phyloP scores from a whole-genome alignment of 2,329 filamentous ascomycete genomes.

The Colletotrichum zoysiae region DNA sequence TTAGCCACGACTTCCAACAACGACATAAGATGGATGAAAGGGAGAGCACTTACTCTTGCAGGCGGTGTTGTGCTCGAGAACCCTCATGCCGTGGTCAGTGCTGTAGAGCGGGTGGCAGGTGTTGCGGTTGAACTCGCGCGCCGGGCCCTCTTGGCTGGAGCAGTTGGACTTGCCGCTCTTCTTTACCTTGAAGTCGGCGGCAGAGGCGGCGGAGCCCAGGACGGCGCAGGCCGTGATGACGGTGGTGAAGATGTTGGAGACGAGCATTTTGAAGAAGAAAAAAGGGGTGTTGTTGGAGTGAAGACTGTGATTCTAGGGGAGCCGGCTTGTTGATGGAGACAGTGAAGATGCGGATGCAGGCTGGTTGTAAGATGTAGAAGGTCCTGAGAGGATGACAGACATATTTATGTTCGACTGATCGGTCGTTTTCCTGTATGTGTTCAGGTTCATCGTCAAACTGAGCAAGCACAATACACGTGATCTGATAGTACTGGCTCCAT shows the following conservation, averaged over 20 bases:
- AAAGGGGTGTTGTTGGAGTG: neutral
- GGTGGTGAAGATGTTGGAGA: slow-evolving; percentile 15
- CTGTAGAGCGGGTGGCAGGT: neutral
- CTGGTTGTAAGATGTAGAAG: too few species aligned
- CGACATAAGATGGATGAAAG: too few species aligned
- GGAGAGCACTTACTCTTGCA: slow-evolving; percentile 10
- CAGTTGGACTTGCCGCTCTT: slow-evolving; percentile 8
- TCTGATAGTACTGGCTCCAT: too few species aligned
- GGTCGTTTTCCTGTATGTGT: too few species aligned
- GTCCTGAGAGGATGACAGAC: too few species aligned
- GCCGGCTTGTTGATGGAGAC: neutral
- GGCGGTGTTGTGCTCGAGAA: slow-evolving; percentile 6
- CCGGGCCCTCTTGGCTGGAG: neutral
- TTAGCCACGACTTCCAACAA: too few species aligned
- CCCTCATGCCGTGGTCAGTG: slow-evolving; percentile 5
- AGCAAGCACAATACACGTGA: too few species aligned
- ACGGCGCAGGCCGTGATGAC: slow-evolving; percentile 4
- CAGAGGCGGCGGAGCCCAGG: neutral
- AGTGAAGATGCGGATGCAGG: too few species aligned
- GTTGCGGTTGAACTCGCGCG: neutral
- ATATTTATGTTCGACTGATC: too few species aligned
- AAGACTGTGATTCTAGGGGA: neutral
- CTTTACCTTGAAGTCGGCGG: slow-evolving; percentile 10
- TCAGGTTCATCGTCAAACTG: too few species aligned
- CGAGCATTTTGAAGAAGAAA: slow-evolving; percentile 8